Evolutionary conservation across 2,329 filamentous ascomycete species (phyloP).

Genomic region (Metarhizium sp.): DNA sequence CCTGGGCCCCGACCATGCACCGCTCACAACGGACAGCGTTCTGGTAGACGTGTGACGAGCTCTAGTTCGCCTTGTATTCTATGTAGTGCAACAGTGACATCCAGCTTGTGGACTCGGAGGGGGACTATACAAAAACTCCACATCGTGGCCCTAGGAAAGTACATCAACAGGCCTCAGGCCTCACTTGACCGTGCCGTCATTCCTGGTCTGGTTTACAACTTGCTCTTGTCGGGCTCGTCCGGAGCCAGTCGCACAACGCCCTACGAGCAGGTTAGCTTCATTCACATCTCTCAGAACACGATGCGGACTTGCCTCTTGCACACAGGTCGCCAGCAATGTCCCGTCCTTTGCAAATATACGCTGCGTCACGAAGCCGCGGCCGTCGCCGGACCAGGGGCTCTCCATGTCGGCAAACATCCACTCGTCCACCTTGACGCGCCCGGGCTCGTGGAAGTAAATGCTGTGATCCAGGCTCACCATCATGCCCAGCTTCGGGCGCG

Average conservation of each 20-base stretch:
- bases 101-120: too few species aligned
- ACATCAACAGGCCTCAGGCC: too few species aligned
- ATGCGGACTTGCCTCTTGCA: conserved; percentile 56
- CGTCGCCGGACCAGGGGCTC: conserved; percentile 72
- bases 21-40: too few species aligned
- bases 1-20: too few species aligned
- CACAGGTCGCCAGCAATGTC: conserved; percentile 65
- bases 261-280: not conserved
- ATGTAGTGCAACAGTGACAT: too few species aligned
- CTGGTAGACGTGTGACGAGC: too few species aligned
- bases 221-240: not conserved
- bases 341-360: conserved; percentile 64
- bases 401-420: conserved; percentile 78
- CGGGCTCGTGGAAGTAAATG: conserved; percentile 58
- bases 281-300: not conserved
- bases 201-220: not conserved
- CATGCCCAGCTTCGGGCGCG: conserved; percentile 62
- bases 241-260: conserved; percentile 4
- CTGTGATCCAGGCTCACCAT: conserved; percentile 73
- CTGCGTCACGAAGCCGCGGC: conserved; percentile 66
- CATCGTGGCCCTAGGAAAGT: too few species aligned
- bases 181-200: too few species aligned
- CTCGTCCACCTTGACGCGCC: conserved; percentile 50
- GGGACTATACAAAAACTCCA: too few species aligned
- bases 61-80: too few species aligned